Conservation (phyloP, 257 asterid genomes). For the Catharanthus roseus region DNA sequence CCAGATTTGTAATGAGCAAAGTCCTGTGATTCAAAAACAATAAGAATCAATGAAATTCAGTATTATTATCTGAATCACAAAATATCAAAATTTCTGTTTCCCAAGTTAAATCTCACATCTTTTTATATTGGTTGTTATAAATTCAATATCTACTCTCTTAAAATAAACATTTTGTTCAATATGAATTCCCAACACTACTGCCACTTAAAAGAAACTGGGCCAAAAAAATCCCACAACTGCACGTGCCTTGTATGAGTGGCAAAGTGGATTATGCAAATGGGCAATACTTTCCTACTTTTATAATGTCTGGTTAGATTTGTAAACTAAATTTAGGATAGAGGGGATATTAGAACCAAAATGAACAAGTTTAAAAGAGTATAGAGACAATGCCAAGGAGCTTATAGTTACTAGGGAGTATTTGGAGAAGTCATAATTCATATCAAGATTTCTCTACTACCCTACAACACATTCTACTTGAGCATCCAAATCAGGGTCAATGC, state of each 20-base stretch:
- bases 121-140: background rate
- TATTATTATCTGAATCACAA: background rate
- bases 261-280: background rate
- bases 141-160: no score
- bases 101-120: background rate
- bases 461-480: no score
- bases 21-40: slow-evolving; percentile 43
- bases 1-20: slow-evolving; percentile 91
- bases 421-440: no score
- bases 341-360: no score
- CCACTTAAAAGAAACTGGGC: no score
- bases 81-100: background rate
- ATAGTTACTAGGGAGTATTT: no score
- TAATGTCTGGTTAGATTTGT: background rate
- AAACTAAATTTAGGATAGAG: background rate
- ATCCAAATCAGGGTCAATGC: no score
- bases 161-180: background rate
- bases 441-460: no score
- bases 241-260: no score
- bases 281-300: background rate
- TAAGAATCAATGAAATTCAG: background rate
- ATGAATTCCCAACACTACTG: background rate
- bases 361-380: background rate
- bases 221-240: no score
- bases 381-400: no score